phyloP scores from a whole-genome alignment of 2,329 filamentous ascomycete genomes.

The Talaromyces sp. region DNA sequence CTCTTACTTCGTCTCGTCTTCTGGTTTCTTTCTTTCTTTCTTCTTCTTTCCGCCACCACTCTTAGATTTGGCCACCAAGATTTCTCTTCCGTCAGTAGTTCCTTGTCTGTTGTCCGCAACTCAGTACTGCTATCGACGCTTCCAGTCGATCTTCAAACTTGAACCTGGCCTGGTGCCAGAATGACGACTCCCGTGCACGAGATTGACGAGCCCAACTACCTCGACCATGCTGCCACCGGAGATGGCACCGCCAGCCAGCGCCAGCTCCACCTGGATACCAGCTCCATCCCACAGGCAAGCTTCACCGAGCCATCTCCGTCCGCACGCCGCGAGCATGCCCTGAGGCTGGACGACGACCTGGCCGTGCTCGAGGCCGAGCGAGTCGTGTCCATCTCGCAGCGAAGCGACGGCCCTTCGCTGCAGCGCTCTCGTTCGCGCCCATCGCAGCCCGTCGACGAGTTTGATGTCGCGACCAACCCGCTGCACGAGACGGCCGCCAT shows the following conservation, averaged over 20 bases:
- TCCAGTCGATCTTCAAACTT: neutral
- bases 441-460: conserved; percentile 58
- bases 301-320: conserved; percentile 44
- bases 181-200: conserved; percentile 10
- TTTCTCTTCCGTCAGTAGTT: too few species aligned
- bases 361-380: conserved; percentile 61
- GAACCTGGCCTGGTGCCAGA: neutral
- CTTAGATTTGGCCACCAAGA: neutral
- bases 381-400: conserved; percentile 45
- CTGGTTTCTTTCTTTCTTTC: neutral
- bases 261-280: conserved; percentile 2
- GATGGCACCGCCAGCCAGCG: neutral
- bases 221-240: neutral
- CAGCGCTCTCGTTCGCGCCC: conserved; percentile 48
- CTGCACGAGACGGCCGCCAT: conserved; percentile 61
- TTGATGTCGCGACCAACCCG: conserved; percentile 62
- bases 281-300: neutral
- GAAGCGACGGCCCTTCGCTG: conserved; percentile 40
- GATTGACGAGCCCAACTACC: conserved; percentile 6
- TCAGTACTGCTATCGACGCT: neutral
- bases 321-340: conserved; percentile 54
- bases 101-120: neutral
- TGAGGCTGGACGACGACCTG: conserved; percentile 61
- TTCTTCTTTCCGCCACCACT: neutral
- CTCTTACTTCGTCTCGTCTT: neutral